A percentile compares a stretch with the other conserved stretches of the same genome.
Conservation (phyloP, 441 rosid genomes). For the Erodium moschatum region DNA sequence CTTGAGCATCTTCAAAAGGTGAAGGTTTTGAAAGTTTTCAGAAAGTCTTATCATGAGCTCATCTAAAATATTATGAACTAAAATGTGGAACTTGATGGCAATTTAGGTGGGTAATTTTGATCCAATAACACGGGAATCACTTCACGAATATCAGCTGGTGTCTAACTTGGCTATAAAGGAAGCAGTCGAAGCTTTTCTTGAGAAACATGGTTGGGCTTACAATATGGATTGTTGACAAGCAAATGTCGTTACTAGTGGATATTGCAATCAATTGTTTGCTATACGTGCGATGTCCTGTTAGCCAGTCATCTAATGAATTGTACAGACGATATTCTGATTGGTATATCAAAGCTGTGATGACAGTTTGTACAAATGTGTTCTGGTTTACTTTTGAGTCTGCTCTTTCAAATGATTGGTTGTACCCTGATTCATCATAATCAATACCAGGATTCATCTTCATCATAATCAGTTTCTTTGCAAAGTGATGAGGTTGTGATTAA, state of each 20-base stretch:
- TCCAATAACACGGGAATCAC: constrained; percentile 67
- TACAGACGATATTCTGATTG: neutral
- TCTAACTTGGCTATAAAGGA: constrained; percentile 75
- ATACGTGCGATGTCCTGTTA: too few relatives aligned
- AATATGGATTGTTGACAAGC: constrained; percentile 19
- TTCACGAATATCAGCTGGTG: constrained; percentile 43
- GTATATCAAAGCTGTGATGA: neutral
- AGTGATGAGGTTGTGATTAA: too few relatives aligned
- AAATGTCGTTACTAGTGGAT: too few relatives aligned
- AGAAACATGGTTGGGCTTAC: constrained; percentile 79
- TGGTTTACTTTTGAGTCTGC: neutral
- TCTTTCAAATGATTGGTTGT: neutral
- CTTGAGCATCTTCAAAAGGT: constrained; percentile 82
- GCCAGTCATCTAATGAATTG: neutral
- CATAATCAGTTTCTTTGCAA: too few relatives aligned
- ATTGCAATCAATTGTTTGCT: too few relatives aligned
- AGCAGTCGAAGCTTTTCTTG: constrained; percentile 70
- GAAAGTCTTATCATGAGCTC: neutral
- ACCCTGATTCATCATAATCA: too few relatives aligned
- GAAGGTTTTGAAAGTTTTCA: neutral
- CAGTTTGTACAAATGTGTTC: neutral
- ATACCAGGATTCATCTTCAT: neutral
- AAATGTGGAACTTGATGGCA: neutral
- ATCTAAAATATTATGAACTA: constrained; percentile 4
- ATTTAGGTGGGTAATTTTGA: constrained; percentile 73